Base-by-base conservation (phyloP, 2,329 filamentous ascomycete species). In the Bipolaris oryzae region DNA sequence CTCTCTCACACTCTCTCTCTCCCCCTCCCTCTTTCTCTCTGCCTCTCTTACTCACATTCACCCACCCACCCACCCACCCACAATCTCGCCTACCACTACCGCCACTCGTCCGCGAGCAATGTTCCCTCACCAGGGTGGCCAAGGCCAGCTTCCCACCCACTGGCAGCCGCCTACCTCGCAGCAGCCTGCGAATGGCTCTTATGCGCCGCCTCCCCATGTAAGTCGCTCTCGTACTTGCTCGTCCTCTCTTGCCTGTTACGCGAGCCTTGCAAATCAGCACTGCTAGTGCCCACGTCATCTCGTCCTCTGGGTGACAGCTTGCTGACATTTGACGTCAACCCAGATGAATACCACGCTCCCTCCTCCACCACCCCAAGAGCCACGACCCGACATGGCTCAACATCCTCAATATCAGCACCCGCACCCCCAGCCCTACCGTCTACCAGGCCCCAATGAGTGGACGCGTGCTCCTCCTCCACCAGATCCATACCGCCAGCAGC, bases 371-470 rank as follows among this genome's bases (percentile, higher is more conserved):
- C 68, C 72, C 25, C 69, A 71, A 64, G 74, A 76, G 60, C 73
- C 73, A 47, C 77, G 76, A 56, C 71, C 78, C 55, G 75, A 78
- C 65, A 80, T 81, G 79, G 75, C 78, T 53, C 78, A 80, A 67
- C 77, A 79, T 58, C 74, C 76, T 45, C 75, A 74, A 52, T 76
- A 79, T 56, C 63, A 77, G 59, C 57, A 50, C 34, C 78, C 81
- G 60, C 57, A 50, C 25, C 78, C 81, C 60, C 78, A 70, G 58
- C 67, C 64, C 25, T 81, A 80, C 64, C 78, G 78, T 50, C 72
- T 80, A 54, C 79, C 79, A 35, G 77, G 79, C 39, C 80, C 79
- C 54, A 75, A 77, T 56, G 75, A 78, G 76, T 81, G 77, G 81
- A 79, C 66, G 63, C 73, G 55, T 58, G 74, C 62, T 10, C 70